Base-by-base conservation (phyloP, 1,284 basidiomycete genomes). In the Marasmius tenuissimus region DNA sequence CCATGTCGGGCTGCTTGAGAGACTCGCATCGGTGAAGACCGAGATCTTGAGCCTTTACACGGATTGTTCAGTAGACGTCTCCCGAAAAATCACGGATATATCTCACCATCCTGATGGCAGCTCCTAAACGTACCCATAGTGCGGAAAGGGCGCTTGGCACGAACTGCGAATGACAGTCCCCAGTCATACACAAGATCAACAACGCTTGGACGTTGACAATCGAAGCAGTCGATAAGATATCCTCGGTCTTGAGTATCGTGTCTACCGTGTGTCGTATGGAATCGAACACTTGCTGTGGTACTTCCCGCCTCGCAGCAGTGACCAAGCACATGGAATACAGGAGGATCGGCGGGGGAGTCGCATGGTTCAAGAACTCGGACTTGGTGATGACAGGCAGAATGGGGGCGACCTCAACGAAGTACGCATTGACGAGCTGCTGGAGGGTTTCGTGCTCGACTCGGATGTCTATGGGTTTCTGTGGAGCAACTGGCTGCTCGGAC, bases 321-420 rank as follows among this genome's bases (percentile, higher is more conserved):
- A 97, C 87, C 40, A 94, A 88, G 75, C 95, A 97, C 73, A 98
- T 95, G 42, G 93, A 89, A 74, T 98, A 97, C 27, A 98, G 84
- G 63, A 98, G 76, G 45, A 96, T 81, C 1, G 93, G 90, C 14
- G 92, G 82, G 0, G 93, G 92, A 10, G 87, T 88, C 34, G 85
- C 81, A 58, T 76, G 85, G 18, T 88, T 85, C 61, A 97, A 78
- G 70, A 98, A 97, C 72, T 98, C 96, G 52, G 85, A 82, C 71
- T 91, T 86, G 16, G 93, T 93, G 62, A 98, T 84, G 66, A 98
- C 83, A 20, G 96, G 96, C 63, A 97, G 85, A 53, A 94, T 80
- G n/a, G 91, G 92, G 1, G 91, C 86, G 56, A 97, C 82, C 48
- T 94, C 88, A 20, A 85, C 83, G 74, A 98, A 98, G 78, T 96